phyloP scores from a whole-genome alignment of 1,284 basidiomycete genomes.

The Cerioporus squamosus region DNA sequence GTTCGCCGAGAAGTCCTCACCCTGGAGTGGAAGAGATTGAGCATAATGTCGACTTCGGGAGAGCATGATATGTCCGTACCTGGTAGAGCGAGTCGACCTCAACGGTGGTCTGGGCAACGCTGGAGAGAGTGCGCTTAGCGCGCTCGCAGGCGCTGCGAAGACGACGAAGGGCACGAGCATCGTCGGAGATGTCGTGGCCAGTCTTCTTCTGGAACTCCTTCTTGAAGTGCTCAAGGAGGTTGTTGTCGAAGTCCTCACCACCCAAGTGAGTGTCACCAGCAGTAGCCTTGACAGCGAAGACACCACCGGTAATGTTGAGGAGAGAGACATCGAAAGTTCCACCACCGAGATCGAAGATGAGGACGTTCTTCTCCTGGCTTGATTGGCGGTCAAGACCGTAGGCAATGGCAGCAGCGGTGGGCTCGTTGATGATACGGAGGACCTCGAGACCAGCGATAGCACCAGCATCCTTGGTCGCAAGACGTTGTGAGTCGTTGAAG shows the following conservation, averaged over 20 bases:
- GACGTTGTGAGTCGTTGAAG: conserved; percentile 97
- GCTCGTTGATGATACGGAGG: conserved; percentile 98
- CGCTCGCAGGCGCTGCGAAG: conserved; percentile 97
- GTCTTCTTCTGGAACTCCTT: conserved; percentile 99
- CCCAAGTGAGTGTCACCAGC: conserved; percentile 99
- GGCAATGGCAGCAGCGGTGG: conserved; percentile 93
- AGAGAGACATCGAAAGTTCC: conserved; percentile 99
- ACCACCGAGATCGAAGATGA: conserved; percentile 99
- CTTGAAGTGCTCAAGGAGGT: conserved; percentile 96
- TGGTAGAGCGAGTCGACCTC: conserved; percentile 99
- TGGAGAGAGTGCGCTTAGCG: conserved; percentile 98
- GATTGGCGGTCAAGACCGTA: conserved; percentile 92
- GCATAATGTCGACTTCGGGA: conserved; percentile 7
- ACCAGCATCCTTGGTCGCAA: conserved; percentile 96
- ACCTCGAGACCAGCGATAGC: conserved; percentile 93
- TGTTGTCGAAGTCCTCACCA: conserved; percentile 98
- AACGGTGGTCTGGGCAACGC: conserved; percentile 97
- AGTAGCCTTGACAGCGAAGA: conserved; percentile 97
- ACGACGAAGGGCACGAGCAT: conserved; percentile 94
- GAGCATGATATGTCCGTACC: conserved; percentile 42
- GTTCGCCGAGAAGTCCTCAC: conserved; percentile 94
- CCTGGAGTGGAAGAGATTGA: conserved; percentile 45
- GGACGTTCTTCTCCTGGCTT: conserved; percentile 95
- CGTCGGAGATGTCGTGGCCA: conserved; percentile 95
- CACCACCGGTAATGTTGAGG: conserved; percentile 94